Evolutionary conservation across 805 yeast genomes (phyloP), one percentile per base, ranked within the genome.

Genomic region (Teunomyces kruisii): DNA sequence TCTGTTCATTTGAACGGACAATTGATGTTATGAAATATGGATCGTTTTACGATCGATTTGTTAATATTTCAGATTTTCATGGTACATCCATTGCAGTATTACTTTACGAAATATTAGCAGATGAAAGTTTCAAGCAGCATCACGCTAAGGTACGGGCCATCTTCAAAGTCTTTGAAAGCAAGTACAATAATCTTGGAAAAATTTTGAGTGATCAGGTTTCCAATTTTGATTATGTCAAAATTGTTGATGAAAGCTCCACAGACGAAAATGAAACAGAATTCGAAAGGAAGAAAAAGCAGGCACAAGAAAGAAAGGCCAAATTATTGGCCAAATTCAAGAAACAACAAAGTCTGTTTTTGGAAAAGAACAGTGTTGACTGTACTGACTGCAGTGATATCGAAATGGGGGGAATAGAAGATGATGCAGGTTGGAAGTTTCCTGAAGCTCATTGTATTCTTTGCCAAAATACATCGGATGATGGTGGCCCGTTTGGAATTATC

Each of bases 371-470:
- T 16, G 56, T 61, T 26, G 65, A 67, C 2, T 32, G 45, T 13
- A 39, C 45, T 4, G 70, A 68, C 30, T 45, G 53, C 35, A 65
- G 67, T 48, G 83, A 76, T 44, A 64, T 62, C 8, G 81, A 72
- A 32, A 70, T 70, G 61, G 66, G 62, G 14, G 70, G 61, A 17
- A 67, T 56, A n/a, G 67, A 57, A 9, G 61, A 55, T 3, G 54
- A 50, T 5, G 32, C 35, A 2, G 70, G 75, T 1, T 86, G 91
- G 92, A 69, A 67, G 29, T 88, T 79, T 54, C 94, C 95, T 0
- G 81, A 80, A 26, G 81, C 81, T 26, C 86, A 81, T 50, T 89
- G 96, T 60, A 83, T 89, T 31, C 67, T 89, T 12, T 89, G 96
- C 61, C 90, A 88, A 53, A 86, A 86, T 80, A 83, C 88, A 0